These are phyloP conservation scores for Psilocybe subaeruginosa DNA, from an alignment of 768 basidiomycete genomes.

Conservation along the genomic window DNA sequence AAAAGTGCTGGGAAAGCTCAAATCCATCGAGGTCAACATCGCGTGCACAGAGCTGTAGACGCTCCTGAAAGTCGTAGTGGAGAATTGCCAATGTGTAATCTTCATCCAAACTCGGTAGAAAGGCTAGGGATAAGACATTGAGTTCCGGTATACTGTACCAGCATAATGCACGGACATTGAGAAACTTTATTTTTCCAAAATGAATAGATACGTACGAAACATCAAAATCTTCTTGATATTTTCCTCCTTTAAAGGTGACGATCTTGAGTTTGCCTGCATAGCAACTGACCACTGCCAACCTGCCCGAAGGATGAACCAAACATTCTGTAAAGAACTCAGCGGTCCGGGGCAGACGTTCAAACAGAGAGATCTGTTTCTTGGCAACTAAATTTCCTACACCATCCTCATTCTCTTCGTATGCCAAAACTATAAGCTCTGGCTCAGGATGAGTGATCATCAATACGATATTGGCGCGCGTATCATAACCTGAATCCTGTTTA, in stretches of 20 bases:
- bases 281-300: slow-evolving; percentile 62
- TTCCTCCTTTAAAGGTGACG: slow-evolving; percentile 57
- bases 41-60: slow-evolving; percentile 65
- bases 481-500: slow-evolving; percentile 27
- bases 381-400: slow-evolving; percentile 38
- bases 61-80: slow-evolving; percentile 62
- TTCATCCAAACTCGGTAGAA: slow-evolving; percentile 50
- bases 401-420: slow-evolving; percentile 42
- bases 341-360: slow-evolving; percentile 57
- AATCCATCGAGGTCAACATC: slow-evolving; percentile 51
- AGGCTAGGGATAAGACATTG: slow-evolving; percentile 68
- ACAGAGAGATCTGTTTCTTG: slow-evolving; percentile 52
- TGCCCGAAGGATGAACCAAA: slow-evolving; percentile 65
- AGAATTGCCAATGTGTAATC: slow-evolving; percentile 66
- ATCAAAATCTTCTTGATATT: slow-evolving; percentile 60
- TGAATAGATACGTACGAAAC: slow-evolving; percentile 52
- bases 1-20: slow-evolving; percentile 54
- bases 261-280: slow-evolving; percentile 75
- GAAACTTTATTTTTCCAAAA: neutral
- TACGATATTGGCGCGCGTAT: slow-evolving; percentile 52
- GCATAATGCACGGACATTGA: slow-evolving; percentile 5
- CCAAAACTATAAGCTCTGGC: slow-evolving; percentile 69
- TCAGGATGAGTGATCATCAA: slow-evolving; percentile 79
- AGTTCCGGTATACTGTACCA: slow-evolving; percentile 59
- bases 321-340: slow-evolving; percentile 77